phyloP scores from a whole-genome alignment of 441 rosid genomes.

The Jatropha multifida region DNA sequence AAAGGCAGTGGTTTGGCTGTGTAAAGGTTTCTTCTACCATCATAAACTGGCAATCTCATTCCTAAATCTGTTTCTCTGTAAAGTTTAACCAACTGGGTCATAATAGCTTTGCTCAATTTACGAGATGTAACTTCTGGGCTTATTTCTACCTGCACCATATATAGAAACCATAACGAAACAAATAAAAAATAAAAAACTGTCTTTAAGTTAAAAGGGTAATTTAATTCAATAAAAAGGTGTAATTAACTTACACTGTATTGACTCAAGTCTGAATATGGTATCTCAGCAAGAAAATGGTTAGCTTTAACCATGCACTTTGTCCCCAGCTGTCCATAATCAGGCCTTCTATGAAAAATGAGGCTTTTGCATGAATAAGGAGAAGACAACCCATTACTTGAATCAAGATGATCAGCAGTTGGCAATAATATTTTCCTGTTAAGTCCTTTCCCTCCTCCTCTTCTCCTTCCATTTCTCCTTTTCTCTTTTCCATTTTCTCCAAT shows the following conservation, averaged over 20 bases:
- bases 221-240: neutral
- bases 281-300: constrained; percentile 91
- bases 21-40: constrained; percentile 92
- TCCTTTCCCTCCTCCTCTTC: neutral
- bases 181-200: neutral
- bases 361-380: constrained; percentile 14
- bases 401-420: neutral
- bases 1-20: constrained; percentile 97
- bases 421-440: neutral
- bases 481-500: neutral
- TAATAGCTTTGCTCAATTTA: constrained; percentile 78
- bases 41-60: constrained; percentile 89
- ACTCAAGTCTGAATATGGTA: constrained; percentile 83
- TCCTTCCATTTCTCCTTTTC: constrained; percentile 8
- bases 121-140: constrained; percentile 91
- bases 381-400: neutral
- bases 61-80: constrained; percentile 89
- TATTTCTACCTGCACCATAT: constrained; percentile 74
- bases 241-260: constrained; percentile 80
- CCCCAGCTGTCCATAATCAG: constrained; percentile 88
- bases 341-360: constrained; percentile 38
- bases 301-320: constrained; percentile 94
- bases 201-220: neutral
- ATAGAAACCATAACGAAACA: constrained; percentile 17
- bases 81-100: constrained; percentile 83